Base-by-base conservation (phyloP, 805 yeast species). In the Brettanomyces nanus region DNA sequence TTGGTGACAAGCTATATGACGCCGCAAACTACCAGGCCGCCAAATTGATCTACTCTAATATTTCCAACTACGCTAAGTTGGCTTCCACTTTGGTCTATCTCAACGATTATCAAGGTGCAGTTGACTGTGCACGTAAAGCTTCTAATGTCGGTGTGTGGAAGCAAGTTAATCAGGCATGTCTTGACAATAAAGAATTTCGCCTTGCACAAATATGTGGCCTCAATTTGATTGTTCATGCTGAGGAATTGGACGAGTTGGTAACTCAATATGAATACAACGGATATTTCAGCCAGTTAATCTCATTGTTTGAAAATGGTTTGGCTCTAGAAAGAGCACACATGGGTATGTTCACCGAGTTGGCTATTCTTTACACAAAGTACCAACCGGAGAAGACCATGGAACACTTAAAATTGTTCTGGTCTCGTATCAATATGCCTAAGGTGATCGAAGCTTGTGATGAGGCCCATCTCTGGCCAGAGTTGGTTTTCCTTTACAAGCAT, bases 341-440 rank as follows among this genome's bases (percentile, higher is more conserved):
- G 98, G 98, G 97, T 51, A 90, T 92, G 97, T 92, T 92, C 61
- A 92, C 98, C 9, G 97, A 89, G 63, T 73, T 92, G 52, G 95
- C 97, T 18, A 72, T 85, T 34, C 69, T 92, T 50, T 92, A 90
- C 67, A 75, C 94, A 47, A 90, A 89, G 61, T 92, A 89, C 65
- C 75, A 77, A 45, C 95, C 97, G 21, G 84, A 78, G 36, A 82
- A 78, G 64, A 84, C 94, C 39, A 84, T 85, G 86, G 97, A 92
- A 64, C 97, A 92, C 65, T 73, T 92, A 75, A 89, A 89, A 61
- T 69, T 92, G 54, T 92, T 92, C 76, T 92, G 97, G 97, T 87
- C 97, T 11, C 82, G 98, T 66, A 75, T 92, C 61, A 92, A 92
- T 62, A 90, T 92, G 67, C 97, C 98, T 51, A 92, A 90, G 69